Evolutionary conservation across 495 filamentous ascomycete species (phyloP).

Genomic region (Aspergillus cavernicola): DNA sequence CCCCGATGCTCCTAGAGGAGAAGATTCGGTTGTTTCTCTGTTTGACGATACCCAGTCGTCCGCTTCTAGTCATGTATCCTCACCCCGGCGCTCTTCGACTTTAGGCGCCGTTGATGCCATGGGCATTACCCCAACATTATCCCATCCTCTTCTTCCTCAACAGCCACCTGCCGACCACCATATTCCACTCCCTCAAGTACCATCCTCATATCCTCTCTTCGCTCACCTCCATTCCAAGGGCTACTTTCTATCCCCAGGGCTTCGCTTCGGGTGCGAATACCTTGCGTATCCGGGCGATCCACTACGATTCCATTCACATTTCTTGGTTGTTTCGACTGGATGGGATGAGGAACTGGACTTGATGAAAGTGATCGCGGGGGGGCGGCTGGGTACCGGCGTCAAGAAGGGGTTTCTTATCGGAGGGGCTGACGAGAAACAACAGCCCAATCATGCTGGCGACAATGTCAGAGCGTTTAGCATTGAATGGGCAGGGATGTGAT

Average conservation of each 20-base stretch:
- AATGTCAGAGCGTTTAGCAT: constrained; percentile 67
- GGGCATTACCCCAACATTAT: constrained; percentile 58
- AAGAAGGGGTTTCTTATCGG: constrained; percentile 94
- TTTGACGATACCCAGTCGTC: constrained; percentile 32
- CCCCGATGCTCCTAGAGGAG: constrained; percentile 21
- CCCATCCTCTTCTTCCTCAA: constrained; percentile 47
- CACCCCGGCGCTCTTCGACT: constrained; percentile 12
- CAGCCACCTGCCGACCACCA: constrained; percentile 27
- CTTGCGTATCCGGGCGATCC: constrained; percentile 94
- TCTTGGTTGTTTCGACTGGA: constrained; percentile 68
- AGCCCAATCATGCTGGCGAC: constrained; percentile 21
- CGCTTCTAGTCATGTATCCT: constrained; percentile 23
- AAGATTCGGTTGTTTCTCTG: constrained; percentile 34
- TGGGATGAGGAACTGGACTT: constrained; percentile 87
- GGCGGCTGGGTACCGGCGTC: constrained; percentile 84
- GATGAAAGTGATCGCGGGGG: constrained; percentile 78
- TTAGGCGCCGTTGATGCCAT: constrained; percentile 22
- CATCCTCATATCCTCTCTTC: constrained; percentile 48
- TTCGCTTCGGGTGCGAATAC: constrained; percentile 93
- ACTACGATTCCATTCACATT: constrained; percentile 91
- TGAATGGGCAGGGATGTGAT: constrained; percentile 81
- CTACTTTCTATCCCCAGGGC: constrained; percentile 86
- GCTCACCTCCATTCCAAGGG: constrained; percentile 70
- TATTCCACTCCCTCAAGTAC: constrained; percentile 42
- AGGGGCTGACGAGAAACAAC: constrained; percentile 44